Base-by-base conservation (phyloP, 352 stramenopile genomes). In the Globisporangium sylvaticum region DNA sequence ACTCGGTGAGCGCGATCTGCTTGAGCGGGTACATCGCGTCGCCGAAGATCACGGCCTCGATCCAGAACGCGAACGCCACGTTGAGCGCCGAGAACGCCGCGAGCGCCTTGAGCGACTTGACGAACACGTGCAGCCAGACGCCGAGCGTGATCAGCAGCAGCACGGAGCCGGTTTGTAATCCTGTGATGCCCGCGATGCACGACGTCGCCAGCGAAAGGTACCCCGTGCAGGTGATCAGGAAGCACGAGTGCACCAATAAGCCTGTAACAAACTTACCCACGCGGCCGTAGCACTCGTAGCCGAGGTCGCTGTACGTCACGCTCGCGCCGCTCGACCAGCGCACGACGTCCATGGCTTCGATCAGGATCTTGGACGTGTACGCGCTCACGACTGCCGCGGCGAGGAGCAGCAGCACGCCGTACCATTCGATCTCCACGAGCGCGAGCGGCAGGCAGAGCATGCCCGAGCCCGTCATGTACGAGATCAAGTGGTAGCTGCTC, bases 21-120 rank as follows among this genome's bases (percentile, higher is more conserved):
- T 86, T 91, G 24, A 91, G 77, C 34, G 85, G 85, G 55, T 91
- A 93, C 83, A 91, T 91, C 62, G 85, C 85, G 66, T 93, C 85
- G 50, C 85, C 85, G 34, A 93, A 79, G 76, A 93, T 93, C 56
- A 93, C 73, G 37, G 80, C 79, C 64, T 93, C 85, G 65, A 93
- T 85, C 85, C 85, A 93, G 61, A 91, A 87, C 56, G 74, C 82
- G 39, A 93, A 62, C n/a, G 78, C 81, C n/a, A 93, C 81, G 66
- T 93, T 93, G 44, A 93, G 60, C 2, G 78, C 79, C 44, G 85
- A 93, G 37, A 93, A 66, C 34, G 81, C 31, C 10, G 82, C 80
- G 27, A 93, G 69, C 37, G 75, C 69, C 60, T 78, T 80, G 25
- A 91, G 78, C 59, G 81, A 91, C 27, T 78, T 76, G 55, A 90